Evolutionary conservation across 148 eudicot species (phyloP), one percentile per base, ranked within the genome.

Genomic region (Heliamphora exappendiculata): DNA sequence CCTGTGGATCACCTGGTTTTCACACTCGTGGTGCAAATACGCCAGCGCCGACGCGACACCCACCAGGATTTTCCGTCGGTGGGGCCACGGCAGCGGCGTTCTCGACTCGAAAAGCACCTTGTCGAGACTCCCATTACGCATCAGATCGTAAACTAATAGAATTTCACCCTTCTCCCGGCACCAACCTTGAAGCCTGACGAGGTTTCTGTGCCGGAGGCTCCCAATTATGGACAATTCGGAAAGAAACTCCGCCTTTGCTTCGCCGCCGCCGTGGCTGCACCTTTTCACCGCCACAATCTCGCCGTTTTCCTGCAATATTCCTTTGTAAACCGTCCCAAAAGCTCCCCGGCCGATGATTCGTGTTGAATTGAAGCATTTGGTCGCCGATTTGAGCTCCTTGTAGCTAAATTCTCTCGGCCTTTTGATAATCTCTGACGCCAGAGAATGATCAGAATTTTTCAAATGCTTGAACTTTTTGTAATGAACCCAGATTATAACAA

Each of bases 301-400:
- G n/a, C n/a, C n/a, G n/a, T n/a, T n/a, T n/a, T n/a, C n/a, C n/a
- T n/a, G n/a, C n/a, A n/a, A n/a, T n/a, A n/a, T n/a, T n/a, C n/a
- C 98, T 74, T 88, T 93, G 70, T 91, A 93, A 73, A 93, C 98
- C 10, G 90, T 89, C 31, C 98, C 98, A 58, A 91, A 93, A 0
- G 96, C 93, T 5, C 98, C 98, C 45, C 81, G 84, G 7, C 98
- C 98, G 1, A 93, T 67, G 53, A 89, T 79, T 59, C 96, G 82
- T 33, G 87, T 82, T 2, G 84, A 76, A 74, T 93, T 85, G 75
- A 93, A 93, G 71, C n/a, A n/a, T n/a, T n/a, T n/a, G n/a, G n/a
- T n/a, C n/a, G n/a, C n/a, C n/a, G n/a, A n/a, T n/a, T n/a, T n/a
- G n/a, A n/a, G n/a, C 87, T 88, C 62, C 68, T 89, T 7, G 98